These are phyloP conservation scores for Saccharomycopsis phalli DNA, from an alignment of 1,139 yeast genomes.

Conservation along the genomic window DNA sequence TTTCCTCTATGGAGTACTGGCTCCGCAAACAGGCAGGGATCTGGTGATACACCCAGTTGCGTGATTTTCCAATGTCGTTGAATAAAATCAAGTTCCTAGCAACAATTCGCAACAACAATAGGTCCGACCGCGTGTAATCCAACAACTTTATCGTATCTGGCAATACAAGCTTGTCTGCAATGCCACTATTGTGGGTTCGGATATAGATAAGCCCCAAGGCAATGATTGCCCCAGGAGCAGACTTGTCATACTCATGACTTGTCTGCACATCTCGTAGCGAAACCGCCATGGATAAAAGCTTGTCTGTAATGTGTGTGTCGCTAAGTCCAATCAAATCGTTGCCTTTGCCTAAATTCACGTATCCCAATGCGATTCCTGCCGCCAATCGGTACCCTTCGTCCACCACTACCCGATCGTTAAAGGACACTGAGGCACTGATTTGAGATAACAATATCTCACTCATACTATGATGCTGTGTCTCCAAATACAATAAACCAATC, in stretches of 20 bases:
- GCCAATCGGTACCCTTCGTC: conserved; percentile 81
- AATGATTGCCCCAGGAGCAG: conserved; percentile 72
- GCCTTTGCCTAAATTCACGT: conserved; percentile 79
- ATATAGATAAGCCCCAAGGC: conserved; percentile 71
- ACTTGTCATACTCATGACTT: conserved; percentile 55
- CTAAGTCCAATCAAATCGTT: conserved; percentile 50
- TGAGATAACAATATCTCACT: conserved; percentile 71
- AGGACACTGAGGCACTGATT: conserved; percentile 45
- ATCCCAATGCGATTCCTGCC: conserved; percentile 84
- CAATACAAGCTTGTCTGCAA: conserved; percentile 57
- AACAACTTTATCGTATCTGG: conserved; percentile 55
- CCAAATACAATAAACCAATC: conserved; percentile 73
- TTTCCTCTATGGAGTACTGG: conserved; percentile 24
- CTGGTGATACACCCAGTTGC: conserved; percentile 53
- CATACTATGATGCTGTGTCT: conserved; percentile 79
- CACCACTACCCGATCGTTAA: conserved; percentile 42
- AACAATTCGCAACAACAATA: conserved; percentile 59
- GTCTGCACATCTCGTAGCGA: conserved; percentile 65
- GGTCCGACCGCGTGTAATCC: conserved; percentile 76
- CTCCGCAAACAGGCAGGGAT: conserved; percentile 40
- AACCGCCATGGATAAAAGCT: conserved; percentile 50
- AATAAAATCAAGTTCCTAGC: conserved; percentile 72
- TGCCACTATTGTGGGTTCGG: conserved; percentile 49
- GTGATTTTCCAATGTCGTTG: conserved; percentile 47
- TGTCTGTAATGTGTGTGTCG: conserved; percentile 66